Conservation (phyloP, 257 asterid genomes). For the Gardenia jasminoides region DNA sequence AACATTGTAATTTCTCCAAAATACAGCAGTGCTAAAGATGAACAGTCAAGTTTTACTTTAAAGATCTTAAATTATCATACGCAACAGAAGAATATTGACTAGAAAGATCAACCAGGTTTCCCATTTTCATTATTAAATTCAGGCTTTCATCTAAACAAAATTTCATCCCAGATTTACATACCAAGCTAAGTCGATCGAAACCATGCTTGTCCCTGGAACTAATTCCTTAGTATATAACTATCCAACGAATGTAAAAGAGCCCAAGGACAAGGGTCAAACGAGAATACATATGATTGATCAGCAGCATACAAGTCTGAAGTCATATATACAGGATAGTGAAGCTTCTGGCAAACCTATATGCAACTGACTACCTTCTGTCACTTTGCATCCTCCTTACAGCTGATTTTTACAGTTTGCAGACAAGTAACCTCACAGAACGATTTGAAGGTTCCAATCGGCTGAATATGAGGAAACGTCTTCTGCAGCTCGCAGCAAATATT, state of each 20-base stretch:
- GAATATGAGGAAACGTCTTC: not conserved
- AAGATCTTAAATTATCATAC: not conserved
- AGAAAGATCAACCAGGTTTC: not conserved
- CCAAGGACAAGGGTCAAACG: not conserved
- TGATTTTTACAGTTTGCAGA: not conserved
- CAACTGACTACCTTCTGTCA: conserved; percentile 2
- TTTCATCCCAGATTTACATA: not conserved
- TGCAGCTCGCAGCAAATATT: not conserved
- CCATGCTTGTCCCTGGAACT: too few species aligned
- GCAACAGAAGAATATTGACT: not conserved
- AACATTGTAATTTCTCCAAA: not conserved
- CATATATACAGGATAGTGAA: conserved; percentile 11
- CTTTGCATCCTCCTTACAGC: not conserved
- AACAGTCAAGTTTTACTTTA: too few species aligned
- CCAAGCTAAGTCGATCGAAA: not conserved
- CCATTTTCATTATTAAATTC: not conserved
- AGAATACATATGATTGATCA: not conserved
- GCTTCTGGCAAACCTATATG: not conserved
- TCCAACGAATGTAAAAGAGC: not conserved
- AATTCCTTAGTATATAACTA: not conserved
- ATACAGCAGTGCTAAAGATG: too few species aligned
- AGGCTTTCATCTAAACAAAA: not conserved
- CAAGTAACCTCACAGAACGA: not conserved
- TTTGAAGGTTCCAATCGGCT: not conserved
- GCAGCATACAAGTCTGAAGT: not conserved